Evolutionary conservation across 129 eudicot species (phyloP).

Genomic region (Daucus carota): DH1_v3.0 NC_030389.2:6197001-6197500

Average conservation of each 20-base stretch:
- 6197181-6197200: not conserved
- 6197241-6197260: not conserved
- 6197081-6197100: not conserved
- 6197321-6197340: not conserved
- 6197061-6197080: not conserved
- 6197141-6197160: not conserved
- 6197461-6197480: slow-evolving; percentile 3
- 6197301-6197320: not conserved
- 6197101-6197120: not conserved
- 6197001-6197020: not conserved
- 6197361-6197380: slow-evolving; percentile 2
- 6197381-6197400: slow-evolving; percentile 8
- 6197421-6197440: slow-evolving; percentile 2
- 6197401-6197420: not conserved
- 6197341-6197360: slow-evolving; percentile 2
- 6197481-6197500: slow-evolving; percentile 1
- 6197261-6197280: not conserved
- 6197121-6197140: not conserved
- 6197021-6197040: not conserved
- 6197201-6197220: not conserved
- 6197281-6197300: not conserved
- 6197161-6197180: not conserved
- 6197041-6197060: slow-evolving; percentile 7
- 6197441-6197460: not conserved
- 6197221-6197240: not conserved